Evolutionary conservation across 2,329 filamentous ascomycete species (phyloP).

Genomic region (Hansfordia pulvinata): DNA sequence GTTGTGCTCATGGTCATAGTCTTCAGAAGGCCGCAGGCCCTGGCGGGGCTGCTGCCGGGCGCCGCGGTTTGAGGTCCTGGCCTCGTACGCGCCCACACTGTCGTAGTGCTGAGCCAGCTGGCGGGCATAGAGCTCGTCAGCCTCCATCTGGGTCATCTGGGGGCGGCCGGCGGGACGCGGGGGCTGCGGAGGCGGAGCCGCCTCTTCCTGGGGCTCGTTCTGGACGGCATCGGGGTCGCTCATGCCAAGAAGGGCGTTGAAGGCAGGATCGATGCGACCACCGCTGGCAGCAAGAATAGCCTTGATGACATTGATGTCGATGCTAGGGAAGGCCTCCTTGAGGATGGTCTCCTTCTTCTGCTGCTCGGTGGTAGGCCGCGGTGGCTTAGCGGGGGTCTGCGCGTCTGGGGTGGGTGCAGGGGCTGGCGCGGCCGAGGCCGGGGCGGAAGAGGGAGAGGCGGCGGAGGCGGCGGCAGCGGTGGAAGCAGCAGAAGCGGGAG

Average conservation of each 20-base stretch:
- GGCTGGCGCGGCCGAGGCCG: too few species aligned
- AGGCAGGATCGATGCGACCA: conserved; percentile 82
- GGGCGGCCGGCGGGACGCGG: conserved; percentile 56
- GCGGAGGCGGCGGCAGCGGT: conserved; percentile 21
- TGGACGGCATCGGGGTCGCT: conserved; percentile 59
- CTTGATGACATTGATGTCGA: conserved; percentile 70
- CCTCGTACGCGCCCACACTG: conserved; percentile 43
- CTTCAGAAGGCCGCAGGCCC: conserved; percentile 40
- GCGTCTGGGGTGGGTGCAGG: conserved; percentile 22
- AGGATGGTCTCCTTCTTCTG: conserved; percentile 80
- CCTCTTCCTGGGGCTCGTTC: conserved; percentile 39
- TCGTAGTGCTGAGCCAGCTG: conserved; percentile 89
- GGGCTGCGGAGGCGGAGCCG: conserved; percentile 58
- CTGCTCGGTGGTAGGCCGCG: conserved; percentile 65
- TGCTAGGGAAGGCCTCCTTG: conserved; percentile 82
- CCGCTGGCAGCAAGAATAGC: conserved; percentile 78
- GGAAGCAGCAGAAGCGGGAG: conserved; percentile 12
- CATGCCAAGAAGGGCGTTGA: conserved; percentile 81
- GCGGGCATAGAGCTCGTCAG: conserved; percentile 83
- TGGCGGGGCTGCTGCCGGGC: conserved; percentile 21
- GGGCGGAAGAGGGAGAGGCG: too few species aligned
- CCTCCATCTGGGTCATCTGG: conserved; percentile 68
- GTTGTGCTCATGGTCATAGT: conserved; percentile 62
- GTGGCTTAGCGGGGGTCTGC: conserved; percentile 63
- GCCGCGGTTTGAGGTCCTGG: conserved; percentile 34